These are phyloP conservation scores for Alternaria conjuncta DNA, from an alignment of 2,329 filamentous ascomycete species.

Conservation along the genomic window DNA sequence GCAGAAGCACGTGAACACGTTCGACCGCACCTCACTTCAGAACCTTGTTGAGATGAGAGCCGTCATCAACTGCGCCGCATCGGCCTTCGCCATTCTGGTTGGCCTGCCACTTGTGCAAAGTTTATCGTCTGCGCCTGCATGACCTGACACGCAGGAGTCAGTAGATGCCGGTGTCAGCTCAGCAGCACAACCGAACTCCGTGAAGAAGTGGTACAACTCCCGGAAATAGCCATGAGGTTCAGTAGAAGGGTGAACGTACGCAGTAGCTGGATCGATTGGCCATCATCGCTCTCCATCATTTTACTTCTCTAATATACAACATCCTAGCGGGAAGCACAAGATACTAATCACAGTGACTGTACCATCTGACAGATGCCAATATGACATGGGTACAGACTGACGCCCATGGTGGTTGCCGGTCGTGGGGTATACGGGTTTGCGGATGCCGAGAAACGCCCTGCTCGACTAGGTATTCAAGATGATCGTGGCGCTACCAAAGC, in stretches of 20 bases:
- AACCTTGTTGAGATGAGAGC: neutral
- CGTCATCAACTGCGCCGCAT: neutral
- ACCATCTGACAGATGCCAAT: neutral
- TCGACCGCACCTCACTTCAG: neutral
- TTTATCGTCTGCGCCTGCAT: neutral
- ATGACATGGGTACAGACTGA: neutral
- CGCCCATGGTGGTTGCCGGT: neutral
- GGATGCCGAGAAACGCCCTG: neutral
- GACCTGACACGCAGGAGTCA: constrained; percentile 1
- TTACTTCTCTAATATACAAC: neutral
- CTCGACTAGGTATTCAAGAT: neutral
- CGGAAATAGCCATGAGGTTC: neutral
- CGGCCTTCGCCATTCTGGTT: neutral
- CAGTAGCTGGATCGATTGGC: neutral
- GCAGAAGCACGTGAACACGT: neutral
- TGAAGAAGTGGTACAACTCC: neutral
- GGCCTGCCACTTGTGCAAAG: neutral
- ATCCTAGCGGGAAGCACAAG: neutral
- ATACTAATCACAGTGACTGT: neutral
- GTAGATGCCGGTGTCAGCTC: neutral
- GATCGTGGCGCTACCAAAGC: neutral
- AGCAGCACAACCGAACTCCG: neutral
- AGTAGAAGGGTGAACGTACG: neutral
- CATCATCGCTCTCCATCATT: neutral
- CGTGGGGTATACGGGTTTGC: neutral